Base-by-base conservation (phyloP, 148 eudicot species). In the Rheum nobile region DNA sequence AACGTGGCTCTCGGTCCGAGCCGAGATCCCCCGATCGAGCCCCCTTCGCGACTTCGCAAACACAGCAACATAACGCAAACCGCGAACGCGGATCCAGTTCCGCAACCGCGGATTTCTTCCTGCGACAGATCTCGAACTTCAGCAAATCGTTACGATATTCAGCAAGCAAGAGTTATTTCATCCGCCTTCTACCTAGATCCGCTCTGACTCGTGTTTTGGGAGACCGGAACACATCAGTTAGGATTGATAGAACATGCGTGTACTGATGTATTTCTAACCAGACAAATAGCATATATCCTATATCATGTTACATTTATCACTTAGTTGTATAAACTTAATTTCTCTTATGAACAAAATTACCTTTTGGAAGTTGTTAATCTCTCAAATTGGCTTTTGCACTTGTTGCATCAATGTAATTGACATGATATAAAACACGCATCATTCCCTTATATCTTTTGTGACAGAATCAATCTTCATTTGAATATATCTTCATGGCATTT, bases 201-300 rank as follows among this genome's bases (percentile, higher is more conserved):
- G n/a, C n/a, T n/a, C n/a, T n/a, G n/a, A n/a, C n/a, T n/a, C n/a
- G n/a, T n/a, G n/a, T n/a, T n/a, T n/a, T n/a, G n/a, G n/a, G n/a
- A n/a, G n/a, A n/a, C n/a, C n/a, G n/a, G n/a, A n/a, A n/a, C n/a
- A n/a, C n/a, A n/a, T n/a, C n/a, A n/a, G n/a, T n/a, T n/a, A n/a
- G n/a, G n/a, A n/a, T 54, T 54, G 61, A 21, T 54, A 57, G 67
- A 57, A 57, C 67, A 57, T 57, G 34, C 67, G 31, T 57, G 67
- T 65, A 37, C 41, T 65, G 70, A n/a, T 10, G 10, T 16, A 22
- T 65, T 65, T 65, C 70, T 65, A 65, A 32, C 24, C 38, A 17
- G 41, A 65, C 41, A 65, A 4, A 11, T 31, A 34, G 70, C 39
- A 34, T 65, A 32, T 65, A 65, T 61, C n/a, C 28, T 61, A 61